phyloP scores from a whole-genome alignment of 2,329 filamentous ascomycete genomes.

The Phialemoniopsis sp. region DNA sequence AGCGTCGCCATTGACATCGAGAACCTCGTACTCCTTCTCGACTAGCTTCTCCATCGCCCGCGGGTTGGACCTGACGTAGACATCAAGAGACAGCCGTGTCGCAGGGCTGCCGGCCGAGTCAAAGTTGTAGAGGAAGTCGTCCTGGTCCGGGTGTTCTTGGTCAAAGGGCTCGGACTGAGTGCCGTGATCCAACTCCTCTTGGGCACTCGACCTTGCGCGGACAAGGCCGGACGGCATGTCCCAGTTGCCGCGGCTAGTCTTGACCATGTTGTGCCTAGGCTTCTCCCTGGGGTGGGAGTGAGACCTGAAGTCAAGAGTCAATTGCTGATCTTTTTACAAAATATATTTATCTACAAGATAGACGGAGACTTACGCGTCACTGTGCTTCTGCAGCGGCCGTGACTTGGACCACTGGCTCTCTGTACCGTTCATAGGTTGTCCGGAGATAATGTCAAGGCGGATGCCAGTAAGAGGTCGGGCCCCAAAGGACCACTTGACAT shows the following conservation, averaged over 20 bases:
- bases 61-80: constrained; percentile 26
- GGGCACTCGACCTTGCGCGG: constrained; percentile 24
- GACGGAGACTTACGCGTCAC: constrained; percentile 23
- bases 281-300: constrained; percentile 12
- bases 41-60: constrained; percentile 38
- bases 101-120: constrained; percentile 33
- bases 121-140: constrained; percentile 38
- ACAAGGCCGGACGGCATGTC: constrained; percentile 20
- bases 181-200: constrained; percentile 29
- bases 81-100: constrained; percentile 30
- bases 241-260: constrained; percentile 20
- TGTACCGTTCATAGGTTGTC: constrained; percentile 13
- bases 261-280: constrained; percentile 28
- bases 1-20: constrained; percentile 38
- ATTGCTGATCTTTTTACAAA: constrained; percentile 5
- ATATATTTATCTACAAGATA: neutral
- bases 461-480: constrained; percentile 22
- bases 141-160: constrained; percentile 15
- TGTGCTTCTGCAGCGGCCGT: constrained; percentile 23
- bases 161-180: constrained; percentile 12
- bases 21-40: constrained; percentile 42
- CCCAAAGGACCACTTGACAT: constrained; percentile 36
- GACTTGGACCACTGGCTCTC: constrained; percentile 25
- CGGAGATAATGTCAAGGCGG: constrained; percentile 8
- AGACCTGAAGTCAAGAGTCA: constrained; percentile 5